These are phyloP conservation scores for Malus domestica DNA, from an alignment of 306 rosid genomes.

Conservation along the genomic window DNA sequence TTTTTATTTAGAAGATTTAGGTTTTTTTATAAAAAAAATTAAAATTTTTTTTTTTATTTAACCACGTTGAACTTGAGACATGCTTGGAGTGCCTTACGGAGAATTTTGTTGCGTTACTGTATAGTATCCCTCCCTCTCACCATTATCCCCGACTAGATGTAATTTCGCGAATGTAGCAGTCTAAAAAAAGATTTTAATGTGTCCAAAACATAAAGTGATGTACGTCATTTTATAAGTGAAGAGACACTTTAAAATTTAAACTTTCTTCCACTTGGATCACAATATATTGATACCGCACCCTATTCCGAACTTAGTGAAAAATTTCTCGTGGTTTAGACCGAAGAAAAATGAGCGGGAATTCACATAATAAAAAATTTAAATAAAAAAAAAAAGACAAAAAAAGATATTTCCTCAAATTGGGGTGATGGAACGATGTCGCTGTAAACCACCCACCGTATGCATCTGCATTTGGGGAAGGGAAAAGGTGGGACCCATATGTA, in stretches of 20 bases:
- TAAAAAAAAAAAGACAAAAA: background rate
- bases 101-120: conserved; percentile 39
- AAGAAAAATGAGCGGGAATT: conserved; percentile 27
- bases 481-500: background rate
- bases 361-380: background rate
- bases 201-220: too few species aligned
- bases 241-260: too few species aligned
- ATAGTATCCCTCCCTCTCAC: background rate
- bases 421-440: background rate
- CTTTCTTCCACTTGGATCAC: too few species aligned
- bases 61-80: conserved; percentile 25
- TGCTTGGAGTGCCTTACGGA: conserved; percentile 28
- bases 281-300: too few species aligned
- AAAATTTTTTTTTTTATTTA: too few species aligned
- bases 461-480: too few species aligned
- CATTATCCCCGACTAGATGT: too few species aligned
- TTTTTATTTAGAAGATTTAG: too few species aligned
- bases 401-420: background rate
- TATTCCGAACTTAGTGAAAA: too few species aligned
- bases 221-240: too few species aligned
- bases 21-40: too few species aligned
- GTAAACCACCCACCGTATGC: too few species aligned
- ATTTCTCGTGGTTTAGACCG: background rate
- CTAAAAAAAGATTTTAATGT: conserved; percentile 21
- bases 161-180: conserved; percentile 15